Percentiles rank a stretch among this genome's conserved stretches.
These are phyloP conservation scores for Hymenoscyphus scutula DNA, from an alignment of 2,329 filamentous ascomycete genomes.

Conservation along the genomic window DNA sequence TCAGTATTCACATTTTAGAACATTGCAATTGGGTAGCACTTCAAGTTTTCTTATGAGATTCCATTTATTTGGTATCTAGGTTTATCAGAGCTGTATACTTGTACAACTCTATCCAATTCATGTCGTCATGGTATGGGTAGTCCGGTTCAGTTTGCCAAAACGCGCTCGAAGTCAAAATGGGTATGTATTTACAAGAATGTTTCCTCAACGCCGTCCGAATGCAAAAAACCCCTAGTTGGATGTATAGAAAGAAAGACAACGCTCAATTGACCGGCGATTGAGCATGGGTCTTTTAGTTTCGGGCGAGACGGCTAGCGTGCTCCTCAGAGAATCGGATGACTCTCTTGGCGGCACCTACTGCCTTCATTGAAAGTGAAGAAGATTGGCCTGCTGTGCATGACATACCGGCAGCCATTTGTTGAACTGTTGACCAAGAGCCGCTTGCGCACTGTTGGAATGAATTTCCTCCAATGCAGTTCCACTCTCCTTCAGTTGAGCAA, in stretches of 20 bases:
- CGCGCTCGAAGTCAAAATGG: neutral
- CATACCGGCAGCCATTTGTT: constrained; percentile 46
- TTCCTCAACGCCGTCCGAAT: neutral
- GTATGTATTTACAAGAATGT: constrained; percentile 2
- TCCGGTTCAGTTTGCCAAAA: no score
- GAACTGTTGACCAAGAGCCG: constrained; percentile 48
- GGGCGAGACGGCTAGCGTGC: constrained; percentile 29
- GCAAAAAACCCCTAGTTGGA: neutral
- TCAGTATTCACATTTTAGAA: neutral
- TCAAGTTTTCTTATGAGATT: no score
- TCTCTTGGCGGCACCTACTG: constrained; percentile 23
- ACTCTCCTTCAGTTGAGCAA: constrained; percentile 50
- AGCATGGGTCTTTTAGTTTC: constrained; percentile 12
- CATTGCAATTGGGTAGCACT: neutral
- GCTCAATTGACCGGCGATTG: constrained; percentile 25
- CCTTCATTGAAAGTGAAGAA: constrained; percentile 39
- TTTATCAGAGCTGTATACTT: no score
- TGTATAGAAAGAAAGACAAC: constrained; percentile 22
- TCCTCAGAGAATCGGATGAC: constrained; percentile 28
- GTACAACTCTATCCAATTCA: no score
- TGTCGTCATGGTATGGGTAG: no score
- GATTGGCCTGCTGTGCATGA: constrained; percentile 45
- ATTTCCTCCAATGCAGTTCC: constrained; percentile 52
- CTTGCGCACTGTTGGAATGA: constrained; percentile 56
- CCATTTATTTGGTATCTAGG: no score